Evolutionary conservation across 2,329 filamentous ascomycete species (phyloP).

Genomic region (Drechslerella dactyloides): DNA sequence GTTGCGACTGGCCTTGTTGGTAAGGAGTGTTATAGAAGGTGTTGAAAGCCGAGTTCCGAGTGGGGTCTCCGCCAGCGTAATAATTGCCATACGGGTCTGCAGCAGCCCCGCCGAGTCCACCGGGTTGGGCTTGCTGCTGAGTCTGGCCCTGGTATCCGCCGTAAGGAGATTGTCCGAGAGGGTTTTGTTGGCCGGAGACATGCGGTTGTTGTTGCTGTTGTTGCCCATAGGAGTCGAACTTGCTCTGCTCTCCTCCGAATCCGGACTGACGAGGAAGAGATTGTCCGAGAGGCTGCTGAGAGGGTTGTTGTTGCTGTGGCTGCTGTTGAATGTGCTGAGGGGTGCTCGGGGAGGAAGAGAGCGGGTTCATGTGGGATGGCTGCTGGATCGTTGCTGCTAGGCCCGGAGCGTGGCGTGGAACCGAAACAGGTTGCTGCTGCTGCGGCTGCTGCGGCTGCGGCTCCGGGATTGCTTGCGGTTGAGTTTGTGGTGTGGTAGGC

Average conservation of each 20-base stretch:
- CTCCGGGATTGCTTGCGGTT: constrained; percentile 53
- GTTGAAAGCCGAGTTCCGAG: constrained; percentile 20
- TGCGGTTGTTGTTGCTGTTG: constrained; percentile 59
- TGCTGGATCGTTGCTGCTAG: constrained; percentile 63
- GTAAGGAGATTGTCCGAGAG: constrained; percentile 56
- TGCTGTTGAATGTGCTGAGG: constrained; percentile 71
- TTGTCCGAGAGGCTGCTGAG: constrained; percentile 67
- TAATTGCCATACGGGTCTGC: constrained; percentile 40
- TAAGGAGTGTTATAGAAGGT: constrained; percentile 59
- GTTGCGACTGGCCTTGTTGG: constrained; percentile 60
- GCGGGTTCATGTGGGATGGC: constrained; percentile 74
- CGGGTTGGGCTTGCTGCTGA: constrained; percentile 49
- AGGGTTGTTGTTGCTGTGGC: constrained; percentile 53
- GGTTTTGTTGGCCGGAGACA: constrained; percentile 40
- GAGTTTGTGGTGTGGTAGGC: constrained; percentile 59
- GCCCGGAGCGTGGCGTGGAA: constrained; percentile 65
- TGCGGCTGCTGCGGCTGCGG: constrained; percentile 56
- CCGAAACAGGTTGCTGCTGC: constrained; percentile 61
- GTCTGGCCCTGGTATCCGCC: constrained; percentile 52
- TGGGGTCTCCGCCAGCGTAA: constrained; percentile 31
- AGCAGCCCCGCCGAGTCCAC: constrained; percentile 10
- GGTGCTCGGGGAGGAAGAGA: constrained; percentile 72
- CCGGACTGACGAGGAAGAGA: constrained; percentile 64
- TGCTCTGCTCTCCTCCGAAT: constrained; percentile 73
- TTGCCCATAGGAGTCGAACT: constrained; percentile 70